These are phyloP conservation scores for Ogataea paraovalis DNA, from an alignment of 805 yeast genomes.

Conservation along the genomic window DNA sequence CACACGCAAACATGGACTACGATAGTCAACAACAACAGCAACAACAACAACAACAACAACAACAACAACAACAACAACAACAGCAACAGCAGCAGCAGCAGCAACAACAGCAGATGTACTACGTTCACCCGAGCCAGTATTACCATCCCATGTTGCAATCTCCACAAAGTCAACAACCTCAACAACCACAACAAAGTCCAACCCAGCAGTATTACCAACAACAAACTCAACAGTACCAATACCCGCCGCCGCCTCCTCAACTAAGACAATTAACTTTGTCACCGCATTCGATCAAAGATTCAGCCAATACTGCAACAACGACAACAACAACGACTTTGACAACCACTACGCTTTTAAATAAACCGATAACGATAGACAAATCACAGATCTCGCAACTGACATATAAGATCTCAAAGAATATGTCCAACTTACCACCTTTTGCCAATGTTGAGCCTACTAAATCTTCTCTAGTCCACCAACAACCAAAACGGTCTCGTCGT, in stretches of 20 bases:
- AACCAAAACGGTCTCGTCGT: slow-evolving; percentile 48
- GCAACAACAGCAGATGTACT: slow-evolving; percentile 5
- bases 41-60: slow-evolving; percentile 4
- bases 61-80: slow-evolving; percentile 5
- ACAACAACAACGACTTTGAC: neutral
- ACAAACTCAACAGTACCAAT: neutral
- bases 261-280: neutral
- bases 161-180: slow-evolving; percentile 1
- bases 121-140: neutral
- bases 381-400: slow-evolving; percentile 20
- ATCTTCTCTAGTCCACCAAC: slow-evolving; percentile 19
- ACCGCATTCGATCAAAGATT: neutral
- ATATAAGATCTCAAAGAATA: slow-evolving; percentile 23
- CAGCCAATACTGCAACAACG: neutral
- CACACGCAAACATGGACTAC: neutral
- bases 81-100: slow-evolving; percentile 7
- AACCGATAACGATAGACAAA: slow-evolving; percentile 1
- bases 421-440: slow-evolving; percentile 27
- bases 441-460: slow-evolving; percentile 18
- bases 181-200: neutral
- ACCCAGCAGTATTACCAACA: slow-evolving; percentile 5
- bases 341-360: neutral
- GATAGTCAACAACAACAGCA: neutral
- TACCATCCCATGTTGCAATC: neutral
- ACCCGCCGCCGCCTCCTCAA: neutral